phyloP scores from a whole-genome alignment of 495 filamentous ascomycete genomes.

The Neurospora sp. region DNA sequence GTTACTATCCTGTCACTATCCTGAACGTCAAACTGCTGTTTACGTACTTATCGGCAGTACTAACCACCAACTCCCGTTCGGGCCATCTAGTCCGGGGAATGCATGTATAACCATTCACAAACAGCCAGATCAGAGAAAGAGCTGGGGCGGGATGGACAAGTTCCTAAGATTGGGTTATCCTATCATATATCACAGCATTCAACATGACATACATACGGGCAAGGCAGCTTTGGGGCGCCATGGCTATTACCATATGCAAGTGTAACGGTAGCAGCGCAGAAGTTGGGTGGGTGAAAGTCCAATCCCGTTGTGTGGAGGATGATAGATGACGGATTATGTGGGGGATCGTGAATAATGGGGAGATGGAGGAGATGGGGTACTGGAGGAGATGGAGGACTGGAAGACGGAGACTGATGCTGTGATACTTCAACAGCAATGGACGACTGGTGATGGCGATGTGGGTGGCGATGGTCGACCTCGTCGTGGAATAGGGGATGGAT shows the following conservation, averaged over 20 bases:
- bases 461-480: neutral
- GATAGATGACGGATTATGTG: neutral
- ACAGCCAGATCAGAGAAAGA: neutral
- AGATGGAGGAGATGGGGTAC: neutral
- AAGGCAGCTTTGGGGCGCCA: neutral
- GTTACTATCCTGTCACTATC: neutral
- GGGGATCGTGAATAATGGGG: neutral
- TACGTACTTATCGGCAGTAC: neutral
- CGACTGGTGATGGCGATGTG: neutral
- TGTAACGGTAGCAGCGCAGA: neutral
- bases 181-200: neutral
- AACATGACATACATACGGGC: neutral
- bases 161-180: neutral
- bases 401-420: neutral
- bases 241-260: neutral
- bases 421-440: neutral
- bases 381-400: neutral
- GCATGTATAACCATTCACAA: neutral
- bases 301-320: neutral
- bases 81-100: neutral
- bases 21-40: neutral
- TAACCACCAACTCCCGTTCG: neutral
- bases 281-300: neutral
- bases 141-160: neutral
- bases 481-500: too few species aligned